phyloP scores from a whole-genome alignment of 164 flowering plant species.

The Taxillus chinensis region DNA sequence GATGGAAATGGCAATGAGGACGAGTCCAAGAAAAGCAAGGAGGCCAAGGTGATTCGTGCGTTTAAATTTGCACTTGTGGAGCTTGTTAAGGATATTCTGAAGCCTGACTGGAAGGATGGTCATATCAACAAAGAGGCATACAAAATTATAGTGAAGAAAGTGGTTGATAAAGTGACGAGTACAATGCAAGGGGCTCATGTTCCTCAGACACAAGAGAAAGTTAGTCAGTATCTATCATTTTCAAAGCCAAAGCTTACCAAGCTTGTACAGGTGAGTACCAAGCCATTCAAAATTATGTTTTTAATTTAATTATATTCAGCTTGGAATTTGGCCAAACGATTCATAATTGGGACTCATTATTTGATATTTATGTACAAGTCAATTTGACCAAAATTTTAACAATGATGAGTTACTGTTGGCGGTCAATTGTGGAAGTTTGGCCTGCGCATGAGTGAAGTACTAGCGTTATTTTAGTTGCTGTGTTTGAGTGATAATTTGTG shows the following conservation, averaged over 20 bases:
- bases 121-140: constrained; percentile 74
- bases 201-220: constrained; percentile 74
- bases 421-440: too few species aligned
- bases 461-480: too few species aligned
- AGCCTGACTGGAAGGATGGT: constrained; percentile 91
- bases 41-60: constrained; percentile 3
- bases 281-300: not conserved
- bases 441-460: too few species aligned
- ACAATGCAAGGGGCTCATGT: constrained; percentile 45
- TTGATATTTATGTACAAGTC: too few species aligned
- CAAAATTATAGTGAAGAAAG: constrained; percentile 87
- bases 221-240: constrained; percentile 60
- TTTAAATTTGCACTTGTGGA: constrained; percentile 4
- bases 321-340: too few species aligned
- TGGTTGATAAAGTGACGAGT: constrained; percentile 72
- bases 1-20: constrained; percentile 16
- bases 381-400: too few species aligned
- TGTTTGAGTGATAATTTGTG: too few species aligned
- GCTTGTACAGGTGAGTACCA: constrained; percentile 65
- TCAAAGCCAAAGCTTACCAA: constrained; percentile 70
- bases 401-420: too few species aligned
- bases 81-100: not conserved
- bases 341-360: too few species aligned
- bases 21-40: constrained; percentile 15
- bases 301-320: too few species aligned